Base-by-base conservation (phyloP, 352 stramenopile species). In the Globisporangium megalacanthum region DNA sequence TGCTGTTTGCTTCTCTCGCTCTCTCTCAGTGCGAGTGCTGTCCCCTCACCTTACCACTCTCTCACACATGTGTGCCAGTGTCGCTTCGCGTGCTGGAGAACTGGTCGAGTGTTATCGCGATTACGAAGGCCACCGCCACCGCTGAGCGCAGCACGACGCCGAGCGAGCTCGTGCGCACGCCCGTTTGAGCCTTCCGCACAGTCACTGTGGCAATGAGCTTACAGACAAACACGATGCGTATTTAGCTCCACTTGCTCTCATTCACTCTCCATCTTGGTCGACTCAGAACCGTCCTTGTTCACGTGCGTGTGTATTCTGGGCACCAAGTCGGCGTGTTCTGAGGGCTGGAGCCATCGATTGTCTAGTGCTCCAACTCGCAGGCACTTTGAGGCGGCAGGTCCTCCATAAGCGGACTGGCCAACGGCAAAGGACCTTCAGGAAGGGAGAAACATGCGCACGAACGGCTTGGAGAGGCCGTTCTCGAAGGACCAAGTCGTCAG, bases 381-480 rank as follows among this genome's bases (percentile, higher is more conserved):
- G 22, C 42, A 47, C 42, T 45, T 6, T 5, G 13, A 19, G 17
- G 13, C 39, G 17, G 39, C 36, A 10, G 3, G 9, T 42, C 3
- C 39, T 45, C 13, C 39, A 1, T 19, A n/a, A n/a, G n/a, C n/a
- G n/a, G n/a, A n/a, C n/a, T n/a, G n/a, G n/a, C n/a, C n/a, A n/a
- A n/a, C n/a, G n/a, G n/a, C n/a, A n/a, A n/a, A n/a, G n/a, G n/a
- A n/a, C n/a, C n/a, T n/a, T n/a, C n/a, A n/a, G n/a, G n/a, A n/a
- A n/a, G n/a, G n/a, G 37, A 15, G n/a, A 15, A 57, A 22, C 19
- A 83, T 79, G 77, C 79, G 75, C 50, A 69, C 68, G 20, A 91
- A 86, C 61, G 86, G 86, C 29, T 90, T 93, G 53, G 61, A 92
- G 46, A 75, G 75, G 51, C 86, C 86, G n/a, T 88, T 91, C 60